Percentiles rank a stretch among this genome's conserved stretches.
phyloP scores from a whole-genome alignment of 2,329 filamentous ascomycete genomes.

The Trichoderma guizhouense region DNA sequence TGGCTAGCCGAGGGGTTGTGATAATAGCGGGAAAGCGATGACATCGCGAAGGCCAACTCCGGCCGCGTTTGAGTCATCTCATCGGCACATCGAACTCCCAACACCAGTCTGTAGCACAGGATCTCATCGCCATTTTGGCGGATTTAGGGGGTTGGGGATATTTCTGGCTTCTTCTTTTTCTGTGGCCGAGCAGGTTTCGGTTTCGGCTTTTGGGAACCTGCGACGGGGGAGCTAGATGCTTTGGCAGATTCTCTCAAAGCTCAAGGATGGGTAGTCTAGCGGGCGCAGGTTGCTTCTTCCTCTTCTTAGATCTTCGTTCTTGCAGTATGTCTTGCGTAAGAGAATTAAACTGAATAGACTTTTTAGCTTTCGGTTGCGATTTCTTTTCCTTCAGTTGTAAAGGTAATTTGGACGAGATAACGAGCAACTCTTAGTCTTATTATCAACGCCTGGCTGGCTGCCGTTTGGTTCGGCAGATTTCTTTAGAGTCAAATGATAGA shows the following conservation, averaged over 20 bases:
- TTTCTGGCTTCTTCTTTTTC: constrained; percentile 17
- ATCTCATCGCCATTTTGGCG: too few species aligned
- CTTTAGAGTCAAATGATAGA: too few species aligned
- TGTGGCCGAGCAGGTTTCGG: neutral
- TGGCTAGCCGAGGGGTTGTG: too few species aligned
- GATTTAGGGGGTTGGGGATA: neutral
- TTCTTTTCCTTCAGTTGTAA: neutral
- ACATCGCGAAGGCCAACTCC: too few species aligned
- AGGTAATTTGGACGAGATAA: too few species aligned
- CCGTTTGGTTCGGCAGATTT: neutral
- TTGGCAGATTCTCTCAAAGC: constrained; percentile 19
- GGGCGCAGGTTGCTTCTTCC: constrained; percentile 1
- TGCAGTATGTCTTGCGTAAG: constrained; percentile 27
- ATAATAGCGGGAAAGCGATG: too few species aligned
- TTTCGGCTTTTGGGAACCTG: neutral
- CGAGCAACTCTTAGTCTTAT: neutral
- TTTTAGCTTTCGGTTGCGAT: constrained; percentile 35
- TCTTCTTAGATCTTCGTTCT: neutral
- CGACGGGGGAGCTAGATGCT: constrained; percentile 21
- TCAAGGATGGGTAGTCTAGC: constrained; percentile 16
- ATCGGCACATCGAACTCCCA: too few species aligned
- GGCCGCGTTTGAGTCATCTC: too few species aligned
- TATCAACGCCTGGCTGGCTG: too few species aligned
- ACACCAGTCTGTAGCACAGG: too few species aligned
- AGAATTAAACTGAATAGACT: constrained; percentile 34